These are phyloP conservation scores for Trypanosoma grayi DNA, from an alignment of 208 protist genomes.

Conservation along the genomic window DNA sequence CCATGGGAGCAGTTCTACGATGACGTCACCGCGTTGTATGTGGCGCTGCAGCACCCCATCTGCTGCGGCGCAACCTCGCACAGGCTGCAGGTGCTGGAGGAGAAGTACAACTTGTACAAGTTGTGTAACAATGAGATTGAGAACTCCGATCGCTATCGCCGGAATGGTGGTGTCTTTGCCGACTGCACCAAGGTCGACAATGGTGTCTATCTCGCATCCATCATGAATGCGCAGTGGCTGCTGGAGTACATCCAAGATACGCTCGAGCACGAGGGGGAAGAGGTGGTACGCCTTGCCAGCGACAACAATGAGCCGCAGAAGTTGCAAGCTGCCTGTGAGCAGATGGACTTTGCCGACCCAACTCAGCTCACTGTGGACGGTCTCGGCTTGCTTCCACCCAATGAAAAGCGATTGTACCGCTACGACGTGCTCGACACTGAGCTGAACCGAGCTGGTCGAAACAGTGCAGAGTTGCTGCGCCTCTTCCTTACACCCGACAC, in stretches of 20 bases:
- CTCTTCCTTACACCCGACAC: conserved; percentile 98
- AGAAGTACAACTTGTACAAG: conserved; percentile 93
- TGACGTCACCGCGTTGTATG: conserved; percentile 47
- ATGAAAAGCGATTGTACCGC: conserved; percentile 44
- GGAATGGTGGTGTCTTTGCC: conserved; percentile 81
- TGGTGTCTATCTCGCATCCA: conserved; percentile 76
- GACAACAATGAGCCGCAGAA: conserved; percentile 41
- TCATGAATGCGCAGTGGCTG: conserved; percentile 89
- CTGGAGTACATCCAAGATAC: conserved; percentile 92
- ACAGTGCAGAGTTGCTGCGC: conserved; percentile 82
- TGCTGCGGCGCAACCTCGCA: conserved; percentile 56
- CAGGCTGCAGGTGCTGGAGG: conserved; percentile 89
- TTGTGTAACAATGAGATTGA: conserved; percentile 86
- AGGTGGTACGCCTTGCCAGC: conserved; percentile 45
- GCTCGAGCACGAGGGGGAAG: conserved; percentile 70
- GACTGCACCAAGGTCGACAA: conserved; percentile 93
- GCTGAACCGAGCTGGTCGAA: conserved; percentile 92
- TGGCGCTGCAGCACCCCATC: conserved; percentile 44
- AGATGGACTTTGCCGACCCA: conserved; percentile 61
- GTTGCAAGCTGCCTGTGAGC: conserved; percentile 53
- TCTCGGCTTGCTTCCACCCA: conserved; percentile 91
- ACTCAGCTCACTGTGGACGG: conserved; percentile 90
- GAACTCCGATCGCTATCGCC: conserved; percentile 54
- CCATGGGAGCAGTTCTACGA: conserved; percentile 76
- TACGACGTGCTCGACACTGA: conserved; percentile 96